phyloP scores from a whole-genome alignment of 1,284 basidiomycete genomes.

The Meripilus lineatus region DNA sequence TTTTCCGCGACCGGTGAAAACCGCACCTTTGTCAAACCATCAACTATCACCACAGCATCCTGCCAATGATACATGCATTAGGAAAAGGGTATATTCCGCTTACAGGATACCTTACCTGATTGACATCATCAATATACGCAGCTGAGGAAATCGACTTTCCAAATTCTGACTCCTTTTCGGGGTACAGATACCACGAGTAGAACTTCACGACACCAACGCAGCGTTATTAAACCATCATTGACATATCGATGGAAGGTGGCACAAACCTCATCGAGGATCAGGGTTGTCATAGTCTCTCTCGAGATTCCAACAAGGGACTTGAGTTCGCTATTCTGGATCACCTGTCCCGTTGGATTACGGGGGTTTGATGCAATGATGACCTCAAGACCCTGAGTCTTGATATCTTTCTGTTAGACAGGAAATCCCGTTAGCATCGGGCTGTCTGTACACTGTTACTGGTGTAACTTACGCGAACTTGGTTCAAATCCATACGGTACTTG shows the following conservation, averaged over 20 bases:
- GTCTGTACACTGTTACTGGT: too few species aligned
- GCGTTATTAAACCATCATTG: neutral
- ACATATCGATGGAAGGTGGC: neutral
- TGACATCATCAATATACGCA: constrained; percentile 80
- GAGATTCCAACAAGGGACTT: constrained; percentile 73
- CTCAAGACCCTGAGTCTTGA: constrained; percentile 74
- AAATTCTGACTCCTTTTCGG: constrained; percentile 66
- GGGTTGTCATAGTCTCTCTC: constrained; percentile 65
- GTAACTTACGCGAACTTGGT: constrained; percentile 60
- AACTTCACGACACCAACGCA: constrained; percentile 45
- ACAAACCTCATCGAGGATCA: constrained; percentile 83
- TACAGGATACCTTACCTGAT: constrained; percentile 42
- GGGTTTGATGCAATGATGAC: constrained; percentile 90
- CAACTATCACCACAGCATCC: constrained; percentile 82
- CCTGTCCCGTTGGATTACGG: constrained; percentile 88
- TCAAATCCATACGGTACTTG: constrained; percentile 69
- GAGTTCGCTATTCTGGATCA: constrained; percentile 71
- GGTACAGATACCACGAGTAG: constrained; percentile 92
- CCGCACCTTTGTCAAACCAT: constrained; percentile 86
- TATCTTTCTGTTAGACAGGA: constrained; percentile 75
- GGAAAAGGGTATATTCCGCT: neutral
- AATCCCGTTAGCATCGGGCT: too few species aligned
- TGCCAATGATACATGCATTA: too few species aligned
- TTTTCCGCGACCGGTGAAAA: neutral
- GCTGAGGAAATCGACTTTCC: constrained; percentile 84